Evolutionary conservation across 2,329 filamentous ascomycete genomes (phyloP), one percentile per base, ranked within the genome.

Genomic region (Colletotrichum lentis): DNA sequence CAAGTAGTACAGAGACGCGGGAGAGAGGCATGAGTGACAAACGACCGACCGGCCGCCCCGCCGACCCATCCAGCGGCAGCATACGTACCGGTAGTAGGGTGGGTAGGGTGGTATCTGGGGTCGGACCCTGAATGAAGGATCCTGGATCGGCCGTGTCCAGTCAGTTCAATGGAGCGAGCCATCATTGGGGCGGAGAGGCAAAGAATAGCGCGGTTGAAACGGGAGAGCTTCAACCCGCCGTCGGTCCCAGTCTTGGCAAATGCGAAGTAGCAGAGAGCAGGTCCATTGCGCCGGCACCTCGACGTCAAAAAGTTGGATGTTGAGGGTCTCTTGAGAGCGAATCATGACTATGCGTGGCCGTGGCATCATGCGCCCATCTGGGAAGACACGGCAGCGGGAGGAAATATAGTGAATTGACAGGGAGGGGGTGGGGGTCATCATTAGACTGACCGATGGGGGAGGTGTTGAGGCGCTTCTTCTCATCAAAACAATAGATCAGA

Each of bases 41-140:
- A 24, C 37, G 54, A 31, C n/a, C 43, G 52, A n/a, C 35, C n/a
- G n/a, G n/a, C 18, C 31, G 18, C 31, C 52, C n/a, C 27, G 47
- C 41, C 18, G n/a, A n/a, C 18, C 43, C 27, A 58, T 53, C 53
- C 31, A 49, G 27, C 24, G 16, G 24, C 27, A 31, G n/a, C n/a
- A n/a, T n/a, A n/a, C n/a, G n/a, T n/a, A n/a, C n/a, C n/a, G n/a
- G n/a, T n/a, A n/a, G n/a, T n/a, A n/a, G n/a, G n/a, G 65, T 60
- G 55, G 18, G 55, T 37, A 44, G 54, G 54, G 44, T 64, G 58
- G 55, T 44, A 69, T 69, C 66, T 66, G 66, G 62, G 66, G 62
- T 61, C 66, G 66, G 66, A 65, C 62, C 66, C 66, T 69, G 66
- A 69, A 69, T 61, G 62, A 46, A 61, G 62, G 66, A 66, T 35